Evolutionary conservation across 805 yeast genomes (phyloP).

Genomic region (Yarrowia porcina): DNA sequence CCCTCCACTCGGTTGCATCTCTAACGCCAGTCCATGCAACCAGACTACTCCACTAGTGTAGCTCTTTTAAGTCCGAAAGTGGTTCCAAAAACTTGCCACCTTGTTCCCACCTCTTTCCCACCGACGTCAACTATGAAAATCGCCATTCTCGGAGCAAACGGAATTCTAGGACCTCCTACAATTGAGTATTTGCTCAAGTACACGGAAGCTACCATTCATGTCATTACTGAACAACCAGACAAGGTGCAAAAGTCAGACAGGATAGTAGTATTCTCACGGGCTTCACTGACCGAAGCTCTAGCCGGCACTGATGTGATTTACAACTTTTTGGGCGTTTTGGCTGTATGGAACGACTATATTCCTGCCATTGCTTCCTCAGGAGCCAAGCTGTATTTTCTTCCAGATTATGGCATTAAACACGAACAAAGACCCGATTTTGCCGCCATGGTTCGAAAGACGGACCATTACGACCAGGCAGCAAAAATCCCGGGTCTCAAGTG

Average conservation of each 20-base stretch:
- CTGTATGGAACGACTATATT: neutral
- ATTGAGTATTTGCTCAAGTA: neutral
- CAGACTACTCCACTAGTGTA: too few relatives aligned
- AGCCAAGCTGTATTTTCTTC: conserved; percentile 3
- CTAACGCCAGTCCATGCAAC: too few relatives aligned
- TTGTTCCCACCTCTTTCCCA: neutral
- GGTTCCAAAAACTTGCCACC: too few relatives aligned
- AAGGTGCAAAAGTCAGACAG: neutral
- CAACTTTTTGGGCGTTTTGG: conserved; percentile 16
- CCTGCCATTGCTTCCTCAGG: neutral
- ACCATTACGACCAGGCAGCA: conserved; percentile 7
- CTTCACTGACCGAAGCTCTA: neutral
- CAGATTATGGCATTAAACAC: conserved; percentile 2
- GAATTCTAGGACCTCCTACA: conserved; percentile 4
- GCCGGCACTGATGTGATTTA: neutral
- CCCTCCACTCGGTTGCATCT: too few relatives aligned
- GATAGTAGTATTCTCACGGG: neutral
- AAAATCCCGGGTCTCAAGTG: neutral
- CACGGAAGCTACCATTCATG: neutral
- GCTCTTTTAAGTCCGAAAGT: neutral
- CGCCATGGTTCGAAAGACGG: conserved; percentile 9
- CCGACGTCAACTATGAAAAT: neutral
- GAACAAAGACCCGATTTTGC: conserved; percentile 14
- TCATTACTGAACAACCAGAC: neutral
- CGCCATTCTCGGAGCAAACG: conserved; percentile 7